Base-by-base conservation (phyloP, 2,329 filamentous ascomycete species). In the Plectosphaerella sp. region DNA sequence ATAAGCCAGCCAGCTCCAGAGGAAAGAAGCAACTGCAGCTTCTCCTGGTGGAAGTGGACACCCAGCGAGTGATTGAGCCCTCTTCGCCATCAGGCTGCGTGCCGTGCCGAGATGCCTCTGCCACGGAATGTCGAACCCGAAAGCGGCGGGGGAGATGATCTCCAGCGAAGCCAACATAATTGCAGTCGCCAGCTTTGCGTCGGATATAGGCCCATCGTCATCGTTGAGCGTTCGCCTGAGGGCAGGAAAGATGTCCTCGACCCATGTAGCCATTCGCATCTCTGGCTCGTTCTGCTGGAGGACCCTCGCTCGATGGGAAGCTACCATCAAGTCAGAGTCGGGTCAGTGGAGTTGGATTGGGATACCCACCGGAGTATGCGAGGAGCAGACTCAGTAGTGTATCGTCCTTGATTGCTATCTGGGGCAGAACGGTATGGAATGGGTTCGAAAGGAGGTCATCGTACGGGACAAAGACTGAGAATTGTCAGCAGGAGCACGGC, bases 151-250 rank as follows among this genome's bases (percentile, higher is more conserved):
- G 0, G 87, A 91, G 48, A 94, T 86, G 52, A 94, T 93, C 62
- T 94, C 89, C 18, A 94, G 74, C 2, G 89, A 92, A 1, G 89
- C 83, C 45, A 95, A 79, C 87, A 94, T 91, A 56, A 95, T 91
- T 8, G 89, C 87, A 0, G 89, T 90, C 1, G 89, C 89, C 3
- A 95, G 75, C 51, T 87, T 89, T 15, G 83, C 82, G 58, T 91
- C 85, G 1, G 87, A 86, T 11, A 91, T 83, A 41, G 83, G 80
- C 55, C 80, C 76, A 39, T 76, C 74, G 1, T 79, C 76, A 50
- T 84, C 78, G 53, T 79, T 76, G 20, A 94, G 74, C 1, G 88
- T 84, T 54, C 80, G 70, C 25, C 88, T 82, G 18, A 95, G 76
- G 15, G 83, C 82, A 0, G 88, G 88, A 56, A 89, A 87, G n/a